phyloP scores from a whole-genome alignment of 2,329 filamentous ascomycete species.

The Aspergillus sp. region DNA sequence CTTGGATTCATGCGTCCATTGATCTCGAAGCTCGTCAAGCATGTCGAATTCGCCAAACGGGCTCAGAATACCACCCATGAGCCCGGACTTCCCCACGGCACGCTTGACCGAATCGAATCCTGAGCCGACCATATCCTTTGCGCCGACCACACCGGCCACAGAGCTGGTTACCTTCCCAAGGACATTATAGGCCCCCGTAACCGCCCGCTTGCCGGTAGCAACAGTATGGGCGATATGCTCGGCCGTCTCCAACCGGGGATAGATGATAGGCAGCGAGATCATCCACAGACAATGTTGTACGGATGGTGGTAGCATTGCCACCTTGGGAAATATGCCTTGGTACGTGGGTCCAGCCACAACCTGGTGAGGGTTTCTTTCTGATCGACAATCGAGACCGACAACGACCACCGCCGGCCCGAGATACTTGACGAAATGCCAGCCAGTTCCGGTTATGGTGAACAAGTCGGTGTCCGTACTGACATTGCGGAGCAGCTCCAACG shows the following conservation, averaged over 20 bases:
- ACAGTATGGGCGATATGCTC: constrained; percentile 90
- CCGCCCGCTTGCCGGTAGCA: constrained; percentile 91
- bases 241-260: constrained; percentile 85
- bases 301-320: constrained; percentile 83
- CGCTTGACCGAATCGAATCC: constrained; percentile 96
- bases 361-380: constrained; percentile 83
- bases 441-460: constrained; percentile 94
- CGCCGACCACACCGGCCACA: constrained; percentile 91
- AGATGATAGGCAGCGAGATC: constrained; percentile 85
- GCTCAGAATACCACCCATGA: constrained; percentile 94
- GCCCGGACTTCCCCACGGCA: constrained; percentile 87
- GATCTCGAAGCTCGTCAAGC: constrained; percentile 88
- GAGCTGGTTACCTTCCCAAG: constrained; percentile 93
- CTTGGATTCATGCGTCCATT: constrained; percentile 98
- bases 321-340: constrained; percentile 93
- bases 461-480: constrained; percentile 85
- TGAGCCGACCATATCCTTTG: constrained; percentile 86
- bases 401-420: constrained; percentile 88
- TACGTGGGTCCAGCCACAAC: constrained; percentile 97
- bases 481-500: constrained; percentile 86
- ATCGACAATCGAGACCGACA: constrained; percentile 86
- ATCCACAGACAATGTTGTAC: constrained; percentile 98
- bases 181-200: constrained; percentile 95
- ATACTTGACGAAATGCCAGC: constrained; percentile 98
- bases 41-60: constrained; percentile 96